Percentiles rank a stretch among this genome's conserved stretches.
These are phyloP conservation scores for Pyrenophora teres DNA, from an alignment of 2,329 filamentous ascomycete species.

Conservation along the genomic window DNA sequence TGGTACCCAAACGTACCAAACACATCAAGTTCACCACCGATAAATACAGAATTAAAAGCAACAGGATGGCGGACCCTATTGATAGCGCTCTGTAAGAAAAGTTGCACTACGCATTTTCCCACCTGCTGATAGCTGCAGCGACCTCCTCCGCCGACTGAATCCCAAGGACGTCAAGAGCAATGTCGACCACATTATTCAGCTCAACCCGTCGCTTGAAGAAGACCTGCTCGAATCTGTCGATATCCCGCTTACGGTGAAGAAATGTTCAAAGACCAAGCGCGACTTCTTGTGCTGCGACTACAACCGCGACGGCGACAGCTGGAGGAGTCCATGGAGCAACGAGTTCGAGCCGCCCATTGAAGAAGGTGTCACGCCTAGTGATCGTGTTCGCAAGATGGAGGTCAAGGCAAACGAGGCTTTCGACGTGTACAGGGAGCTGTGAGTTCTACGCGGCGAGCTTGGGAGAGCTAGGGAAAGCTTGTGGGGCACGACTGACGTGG, in stretches of 20 bases:
- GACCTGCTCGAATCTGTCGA: slow-evolving; percentile 98
- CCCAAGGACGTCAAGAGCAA: slow-evolving; percentile 89
- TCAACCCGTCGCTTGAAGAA: slow-evolving; percentile 91
- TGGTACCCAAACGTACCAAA: slow-evolving; percentile 20
- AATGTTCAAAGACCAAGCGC: slow-evolving; percentile 84
- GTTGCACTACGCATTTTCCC: background rate
- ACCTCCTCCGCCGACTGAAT: slow-evolving; percentile 96
- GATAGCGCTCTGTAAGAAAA: slow-evolving; percentile 73
- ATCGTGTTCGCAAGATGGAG: slow-evolving; percentile 92
- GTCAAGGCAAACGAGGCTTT: slow-evolving; percentile 93
- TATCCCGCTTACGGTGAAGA: slow-evolving; percentile 84
- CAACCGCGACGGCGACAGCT: slow-evolving; percentile 97
- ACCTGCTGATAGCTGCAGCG: slow-evolving; percentile 59
- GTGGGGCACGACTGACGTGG: slow-evolving; percentile 25
- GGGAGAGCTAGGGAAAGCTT: background rate
- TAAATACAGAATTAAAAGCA: slow-evolving; percentile 2
- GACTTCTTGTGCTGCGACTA: slow-evolving; percentile 99
- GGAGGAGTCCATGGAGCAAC: slow-evolving; percentile 98
- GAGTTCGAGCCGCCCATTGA: slow-evolving; percentile 90
- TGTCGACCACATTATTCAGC: slow-evolving; percentile 83
- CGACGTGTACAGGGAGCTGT: slow-evolving; percentile 92
- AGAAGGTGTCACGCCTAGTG: slow-evolving; percentile 85
- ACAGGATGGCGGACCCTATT: slow-evolving; percentile 45
- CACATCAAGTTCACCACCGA: slow-evolving; percentile 23
- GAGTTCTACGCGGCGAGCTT: slow-evolving; percentile 35